Evolutionary conservation across 441 rosid genomes (phyloP).

Genomic region (Gossypium davidsonii): DNA sequence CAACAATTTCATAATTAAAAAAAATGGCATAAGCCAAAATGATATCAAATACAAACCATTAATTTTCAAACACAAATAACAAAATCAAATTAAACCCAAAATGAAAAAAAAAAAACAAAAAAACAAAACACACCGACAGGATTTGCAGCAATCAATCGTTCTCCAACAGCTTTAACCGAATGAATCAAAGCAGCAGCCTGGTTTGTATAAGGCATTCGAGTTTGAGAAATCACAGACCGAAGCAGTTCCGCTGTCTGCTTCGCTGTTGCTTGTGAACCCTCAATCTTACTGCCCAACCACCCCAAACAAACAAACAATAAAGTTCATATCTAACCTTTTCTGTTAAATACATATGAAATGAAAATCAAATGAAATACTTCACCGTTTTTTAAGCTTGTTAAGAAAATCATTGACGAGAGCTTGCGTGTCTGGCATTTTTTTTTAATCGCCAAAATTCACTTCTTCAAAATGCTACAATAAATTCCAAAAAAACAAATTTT

Average conservation of each 20-base stretch:
- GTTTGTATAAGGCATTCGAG: constrained; percentile 68
- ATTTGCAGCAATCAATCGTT: constrained; percentile 79
- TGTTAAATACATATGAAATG: background rate
- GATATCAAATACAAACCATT: background rate
- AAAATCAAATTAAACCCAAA: background rate
- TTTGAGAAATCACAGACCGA: constrained; percentile 83
- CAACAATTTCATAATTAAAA: background rate
- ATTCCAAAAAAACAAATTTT: background rate
- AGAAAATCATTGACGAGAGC: constrained; percentile 60
- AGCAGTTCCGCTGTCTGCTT: constrained; percentile 73
- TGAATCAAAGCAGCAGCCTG: constrained; percentile 81
- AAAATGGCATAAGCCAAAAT: background rate
- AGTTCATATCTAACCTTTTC: background rate
- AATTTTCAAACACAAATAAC: background rate
- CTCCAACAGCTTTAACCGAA: constrained; percentile 79
- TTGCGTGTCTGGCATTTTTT: constrained; percentile 82
- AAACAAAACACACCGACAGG: constrained; percentile 60
- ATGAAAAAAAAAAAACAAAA: too few species aligned
- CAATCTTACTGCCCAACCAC: constrained; percentile 58
- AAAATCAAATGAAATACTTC: background rate
- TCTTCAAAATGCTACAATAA: constrained; percentile 12
- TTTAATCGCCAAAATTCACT: constrained; percentile 19
- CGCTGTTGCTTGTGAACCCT: constrained; percentile 95
- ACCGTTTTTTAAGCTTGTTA: constrained; percentile 86
- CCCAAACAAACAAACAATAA: background rate